Evolutionary conservation across 169 alveolate genomes (phyloP).

Genomic region (Plasmodium reichenowi): DNA sequence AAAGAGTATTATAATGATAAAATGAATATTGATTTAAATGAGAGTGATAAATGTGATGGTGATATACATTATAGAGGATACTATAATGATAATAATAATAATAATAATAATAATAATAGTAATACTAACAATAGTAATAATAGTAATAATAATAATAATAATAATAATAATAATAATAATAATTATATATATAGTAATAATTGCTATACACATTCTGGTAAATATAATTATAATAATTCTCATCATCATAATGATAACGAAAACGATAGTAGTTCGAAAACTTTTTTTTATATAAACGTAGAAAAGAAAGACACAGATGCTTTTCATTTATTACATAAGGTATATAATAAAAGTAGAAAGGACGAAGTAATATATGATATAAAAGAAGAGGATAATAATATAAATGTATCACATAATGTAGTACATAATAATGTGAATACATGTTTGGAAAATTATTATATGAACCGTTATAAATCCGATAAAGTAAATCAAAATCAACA

Average conservation of each 20-base stretch:
- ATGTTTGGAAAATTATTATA: slow-evolving; percentile 9
- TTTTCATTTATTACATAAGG: neutral
- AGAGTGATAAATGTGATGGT: neutral
- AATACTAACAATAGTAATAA: neutral
- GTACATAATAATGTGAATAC: slow-evolving; percentile 6
- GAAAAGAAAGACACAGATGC: too few relatives aligned
- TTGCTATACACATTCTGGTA: neutral
- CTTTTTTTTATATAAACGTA: too few relatives aligned
- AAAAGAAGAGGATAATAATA: neutral
- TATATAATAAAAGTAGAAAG: slow-evolving; percentile 3
- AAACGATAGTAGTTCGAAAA: too few relatives aligned
- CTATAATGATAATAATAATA: neutral
- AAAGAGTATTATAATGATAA: slow-evolving; percentile 3
- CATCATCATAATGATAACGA: too few relatives aligned
- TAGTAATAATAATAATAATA: neutral
- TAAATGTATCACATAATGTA: neutral
- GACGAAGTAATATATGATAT: neutral
- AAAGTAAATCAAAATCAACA: neutral
- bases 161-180: neutral
- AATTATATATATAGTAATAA: neutral
- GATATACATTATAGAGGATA: neutral
- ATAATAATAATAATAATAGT: neutral
- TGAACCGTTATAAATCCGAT: neutral
- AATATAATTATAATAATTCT: too few relatives aligned
- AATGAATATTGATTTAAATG: neutral